Base-by-base conservation (phyloP, 495 filamentous ascomycete species). In the Arthonia radiata region DNA sequence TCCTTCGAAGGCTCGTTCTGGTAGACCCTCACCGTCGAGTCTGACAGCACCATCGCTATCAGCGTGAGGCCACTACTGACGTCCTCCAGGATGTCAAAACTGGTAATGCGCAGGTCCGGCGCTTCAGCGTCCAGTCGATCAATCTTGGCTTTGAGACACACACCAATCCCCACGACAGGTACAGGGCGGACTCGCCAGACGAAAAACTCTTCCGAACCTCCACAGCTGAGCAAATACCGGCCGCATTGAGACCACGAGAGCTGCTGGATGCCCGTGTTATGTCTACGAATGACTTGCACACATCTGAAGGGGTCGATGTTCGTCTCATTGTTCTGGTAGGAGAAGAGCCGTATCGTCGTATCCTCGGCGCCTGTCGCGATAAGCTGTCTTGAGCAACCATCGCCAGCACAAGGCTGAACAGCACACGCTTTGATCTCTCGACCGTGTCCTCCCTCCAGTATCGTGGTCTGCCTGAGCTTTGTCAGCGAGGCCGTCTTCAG, bases 311-410 rank as follows among this genome's bases (percentile, higher is more conserved):
- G 35, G 5, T 41, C 42, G n/a, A n/a, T n/a, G n/a, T n/a, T n/a
- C n/a, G n/a, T n/a, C n/a, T n/a, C n/a, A n/a, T n/a, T n/a, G n/a
- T n/a, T n/a, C n/a, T n/a, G n/a, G 13, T 49, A 48, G n/a, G 44
- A 37, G 49, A 63, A 76, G 14, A 94, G 59, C 12, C 75, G 63
- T 32, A 94, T 71, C 1, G 61, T 52, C 0, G 89, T 94, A 37
- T 94, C 86, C 47, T 94, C 86, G 0, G 78, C 72, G 0, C 75
- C 86, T 0, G 83, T 94, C 1, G 76, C 82, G 21, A 91, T 45
- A 11, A 69, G 15, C 17, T 42, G 39, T 2, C 8, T 16, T 13
- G n/a, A n/a, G 14, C 26, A n/a, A 5, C 26, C 12, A 11, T 11
- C 27, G 3, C 10, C 17, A 2, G n/a, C 15, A 1, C 2, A 13